Evolutionary conservation across 108 stramenopile species (phyloP), one percentile per base, ranked within the genome.

Genomic region (Skeletonema potamos): DNA sequence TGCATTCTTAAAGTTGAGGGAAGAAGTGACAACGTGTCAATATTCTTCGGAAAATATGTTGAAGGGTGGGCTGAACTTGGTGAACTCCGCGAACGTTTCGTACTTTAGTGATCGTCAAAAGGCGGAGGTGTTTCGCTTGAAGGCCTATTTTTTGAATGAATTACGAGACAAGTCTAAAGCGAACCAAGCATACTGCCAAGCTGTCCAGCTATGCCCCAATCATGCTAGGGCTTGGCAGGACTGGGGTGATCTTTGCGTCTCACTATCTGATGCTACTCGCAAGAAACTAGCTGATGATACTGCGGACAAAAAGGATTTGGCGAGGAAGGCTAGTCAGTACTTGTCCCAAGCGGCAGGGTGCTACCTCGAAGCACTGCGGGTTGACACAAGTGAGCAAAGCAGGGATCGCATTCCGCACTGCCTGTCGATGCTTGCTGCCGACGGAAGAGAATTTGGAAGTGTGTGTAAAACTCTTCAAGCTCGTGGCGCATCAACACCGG

Each of bases 81-180:
- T 97, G 60, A 97, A 97, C 74, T 93, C 91, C 56, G 96, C 96
- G 27, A 97, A 98, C 73, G 77, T 98, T 15, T 92, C 94, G 33
- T 97, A 82, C 66, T 98, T 98, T 75, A 87, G 94, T 70, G 48
- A 82, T 2, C 58, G 77, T 39, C 97, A 98, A 58, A 97, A 92
- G 66, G 82, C 90, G 27, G 94, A 98, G 69, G 80, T 98, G 10
- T 97, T 98, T 71, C 82, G 97, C 17, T 64, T 98, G 69, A 98
- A 98, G 66, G 95, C 88, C 0, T 62, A 77, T 8, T 95, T 97
- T 57, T 79, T 95, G 27, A 75, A 82, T 7, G 91, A 84, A 20
- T 66, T 95, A 20, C 84, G 90, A 27, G 82, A 80, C 29, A 79
- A 83, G 37, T 79, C 91, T 15, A 94, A 96, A 68, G 89, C 97